phyloP scores from a whole-genome alignment of 805 yeast genomes.

The Candida nanaspora region DNA sequence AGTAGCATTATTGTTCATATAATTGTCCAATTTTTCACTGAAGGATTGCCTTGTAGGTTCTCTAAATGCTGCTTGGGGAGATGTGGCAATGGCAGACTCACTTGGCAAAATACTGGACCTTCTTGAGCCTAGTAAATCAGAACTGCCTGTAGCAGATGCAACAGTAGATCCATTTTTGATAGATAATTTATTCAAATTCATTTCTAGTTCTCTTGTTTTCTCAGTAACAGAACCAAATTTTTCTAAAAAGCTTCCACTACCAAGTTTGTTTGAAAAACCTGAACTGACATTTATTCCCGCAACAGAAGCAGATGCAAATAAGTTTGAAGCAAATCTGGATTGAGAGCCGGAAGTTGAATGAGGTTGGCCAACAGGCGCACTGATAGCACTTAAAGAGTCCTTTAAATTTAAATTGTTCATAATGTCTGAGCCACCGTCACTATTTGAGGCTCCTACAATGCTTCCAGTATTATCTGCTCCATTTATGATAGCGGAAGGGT shows the following conservation, averaged over 20 bases:
- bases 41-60: conserved; percentile 40
- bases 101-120: conserved; percentile 43
- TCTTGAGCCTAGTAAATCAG: conserved; percentile 35
- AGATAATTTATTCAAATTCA: conserved; percentile 34
- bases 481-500: neutral
- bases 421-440: conserved; percentile 26
- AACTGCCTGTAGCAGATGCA: conserved; percentile 12
- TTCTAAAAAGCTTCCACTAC: conserved; percentile 43
- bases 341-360: neutral
- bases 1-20: conserved; percentile 28
- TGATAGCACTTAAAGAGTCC: conserved; percentile 25
- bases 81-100: conserved; percentile 17
- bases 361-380: conserved; percentile 18
- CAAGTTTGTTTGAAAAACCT: conserved; percentile 17
- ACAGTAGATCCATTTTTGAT: conserved; percentile 14
- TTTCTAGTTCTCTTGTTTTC: conserved; percentile 61
- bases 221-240: conserved; percentile 62
- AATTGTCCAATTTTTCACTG: conserved; percentile 57
- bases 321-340: conserved; percentile 27
- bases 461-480: neutral
- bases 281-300: conserved; percentile 39
- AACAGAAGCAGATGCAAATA: conserved; percentile 56
- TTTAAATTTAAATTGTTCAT: conserved; percentile 12
- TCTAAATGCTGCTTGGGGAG: conserved; percentile 23
- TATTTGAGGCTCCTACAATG: conserved; percentile 1